These are phyloP conservation scores for Fusarium nisikadoi DNA, from an alignment of 2,329 filamentous ascomycete genomes.

Conservation along the genomic window DNA sequence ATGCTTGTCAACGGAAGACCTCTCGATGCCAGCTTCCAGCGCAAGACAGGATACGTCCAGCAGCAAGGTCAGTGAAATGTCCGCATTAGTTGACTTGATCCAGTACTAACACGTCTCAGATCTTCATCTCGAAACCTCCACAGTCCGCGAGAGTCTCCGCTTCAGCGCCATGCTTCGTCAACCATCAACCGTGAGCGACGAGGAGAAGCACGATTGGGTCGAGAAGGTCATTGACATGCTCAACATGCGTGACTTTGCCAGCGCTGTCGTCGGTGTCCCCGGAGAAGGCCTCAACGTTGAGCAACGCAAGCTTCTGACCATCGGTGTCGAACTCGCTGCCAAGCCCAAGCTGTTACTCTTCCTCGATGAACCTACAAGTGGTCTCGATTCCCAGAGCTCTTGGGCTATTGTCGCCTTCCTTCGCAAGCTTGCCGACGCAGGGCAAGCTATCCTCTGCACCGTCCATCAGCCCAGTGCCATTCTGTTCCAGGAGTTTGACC, in stretches of 20 bases:
- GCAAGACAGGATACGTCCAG: slow-evolving; percentile 74
- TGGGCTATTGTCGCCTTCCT: slow-evolving; percentile 73
- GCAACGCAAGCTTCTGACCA: slow-evolving; percentile 70
- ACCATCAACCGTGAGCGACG: slow-evolving; percentile 60
- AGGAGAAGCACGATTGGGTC: slow-evolving; percentile 70
- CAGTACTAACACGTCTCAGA: slow-evolving; percentile 50
- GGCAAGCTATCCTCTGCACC: slow-evolving; percentile 65
- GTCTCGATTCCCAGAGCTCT: slow-evolving; percentile 71
- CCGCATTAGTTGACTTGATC: rapidly evolving
- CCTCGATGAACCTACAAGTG: slow-evolving; percentile 69
- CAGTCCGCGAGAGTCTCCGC: slow-evolving; percentile 63
- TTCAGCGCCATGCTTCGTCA: slow-evolving; percentile 70
- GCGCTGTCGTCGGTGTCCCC: slow-evolving; percentile 71
- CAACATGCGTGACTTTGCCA: slow-evolving; percentile 73
- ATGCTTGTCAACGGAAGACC: slow-evolving; percentile 72
- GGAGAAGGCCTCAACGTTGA: slow-evolving; percentile 71
- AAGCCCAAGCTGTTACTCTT: slow-evolving; percentile 69
- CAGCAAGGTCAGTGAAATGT: slow-evolving; percentile 61
- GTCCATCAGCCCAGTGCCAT: slow-evolving; percentile 66
- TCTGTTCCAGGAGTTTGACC: slow-evolving; percentile 67
- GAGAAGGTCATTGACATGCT: slow-evolving; percentile 74
- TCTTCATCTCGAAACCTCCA: slow-evolving; percentile 65
- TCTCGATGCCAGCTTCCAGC: slow-evolving; percentile 67
- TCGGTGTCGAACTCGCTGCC: slow-evolving; percentile 68
- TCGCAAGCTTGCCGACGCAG: slow-evolving; percentile 66